Conservation (phyloP, 2,329 filamentous ascomycete species). For the Claviceps pazoutovae region DNA sequence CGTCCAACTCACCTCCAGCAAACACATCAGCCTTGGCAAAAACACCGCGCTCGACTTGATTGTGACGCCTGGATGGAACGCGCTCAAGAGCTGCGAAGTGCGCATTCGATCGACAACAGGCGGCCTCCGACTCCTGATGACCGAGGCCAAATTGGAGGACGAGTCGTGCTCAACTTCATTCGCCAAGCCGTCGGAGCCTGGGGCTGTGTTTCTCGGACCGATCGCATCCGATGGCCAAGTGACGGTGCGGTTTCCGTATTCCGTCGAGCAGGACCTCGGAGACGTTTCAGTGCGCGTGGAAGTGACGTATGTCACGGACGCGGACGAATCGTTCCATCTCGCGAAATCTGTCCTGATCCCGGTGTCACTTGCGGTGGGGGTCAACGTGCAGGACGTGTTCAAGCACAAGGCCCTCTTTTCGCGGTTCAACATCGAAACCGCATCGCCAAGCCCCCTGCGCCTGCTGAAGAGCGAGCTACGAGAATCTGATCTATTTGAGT, state of each 20-base stretch:
- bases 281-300: conserved; percentile 66
- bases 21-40: conserved; percentile 64
- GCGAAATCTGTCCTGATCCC: conserved; percentile 46
- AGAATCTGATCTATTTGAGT: conserved; percentile 54
- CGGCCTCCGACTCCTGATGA: conserved; percentile 48
- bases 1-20: conserved; percentile 51
- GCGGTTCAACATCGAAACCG: conserved; percentile 79
- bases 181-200: conserved; percentile 36
- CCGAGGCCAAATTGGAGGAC: conserved; percentile 38
- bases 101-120: conserved; percentile 51
- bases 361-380: conserved; percentile 70
- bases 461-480: conserved; percentile 58
- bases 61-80: conserved; percentile 61
- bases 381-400: conserved; percentile 95
- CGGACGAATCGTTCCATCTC: conserved; percentile 32
- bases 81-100: conserved; percentile 44
- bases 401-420: conserved; percentile 73
- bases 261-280: conserved; percentile 60
- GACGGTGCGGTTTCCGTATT: conserved; percentile 63
- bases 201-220: conserved; percentile 35
- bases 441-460: conserved; percentile 58
- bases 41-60: conserved; percentile 64
- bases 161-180: conserved; percentile 27
- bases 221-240: conserved; percentile 32
- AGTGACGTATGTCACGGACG: conserved; percentile 54